phyloP scores from a whole-genome alignment of 257 asterid species.

The Forsythia suspensa region DNA sequence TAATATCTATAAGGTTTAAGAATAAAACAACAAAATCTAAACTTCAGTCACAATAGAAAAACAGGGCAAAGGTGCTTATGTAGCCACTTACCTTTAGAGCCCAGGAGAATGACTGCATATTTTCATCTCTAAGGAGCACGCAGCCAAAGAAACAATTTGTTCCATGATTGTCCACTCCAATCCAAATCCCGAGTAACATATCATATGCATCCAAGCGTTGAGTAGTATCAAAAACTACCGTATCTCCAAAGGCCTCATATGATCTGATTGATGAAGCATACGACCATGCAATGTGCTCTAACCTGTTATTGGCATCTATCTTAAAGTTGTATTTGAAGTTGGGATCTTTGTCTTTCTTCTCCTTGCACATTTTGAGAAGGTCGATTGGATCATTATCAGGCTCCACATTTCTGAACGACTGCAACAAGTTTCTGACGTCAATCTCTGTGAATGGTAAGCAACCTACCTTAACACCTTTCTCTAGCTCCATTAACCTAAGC shows the following conservation, averaged over 20 bases:
- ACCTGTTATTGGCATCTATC: conserved; percentile 49
- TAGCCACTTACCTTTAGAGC: conserved; percentile 45
- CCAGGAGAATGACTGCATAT: conserved; percentile 62
- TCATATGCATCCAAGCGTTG: conserved; percentile 58
- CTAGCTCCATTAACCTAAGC: conserved; percentile 64
- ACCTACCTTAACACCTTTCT: conserved; percentile 59
- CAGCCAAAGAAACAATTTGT: conserved; percentile 61
- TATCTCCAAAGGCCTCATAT: conserved; percentile 58
- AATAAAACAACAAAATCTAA: neutral
- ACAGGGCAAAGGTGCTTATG: neutral
- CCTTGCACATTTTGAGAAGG: conserved; percentile 57
- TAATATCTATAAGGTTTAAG: neutral
- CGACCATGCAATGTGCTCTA: conserved; percentile 60
- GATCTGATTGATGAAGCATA: conserved; percentile 47
- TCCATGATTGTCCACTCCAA: conserved; percentile 71
- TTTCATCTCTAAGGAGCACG: conserved; percentile 63
- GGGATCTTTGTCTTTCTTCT: conserved; percentile 52
- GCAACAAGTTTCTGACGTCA: conserved; percentile 57
- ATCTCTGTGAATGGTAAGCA: conserved; percentile 62
- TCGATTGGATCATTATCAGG: conserved; percentile 51
- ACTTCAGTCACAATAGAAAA: neutral
- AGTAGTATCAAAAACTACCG: conserved; percentile 54
- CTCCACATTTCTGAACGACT: conserved; percentile 51
- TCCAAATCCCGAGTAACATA: conserved; percentile 62
- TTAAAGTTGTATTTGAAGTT: conserved; percentile 48